Evolutionary conservation across 1,139 yeast species (phyloP), one percentile per base, ranked within the genome.

Genomic region (Candida sp.): DNA sequence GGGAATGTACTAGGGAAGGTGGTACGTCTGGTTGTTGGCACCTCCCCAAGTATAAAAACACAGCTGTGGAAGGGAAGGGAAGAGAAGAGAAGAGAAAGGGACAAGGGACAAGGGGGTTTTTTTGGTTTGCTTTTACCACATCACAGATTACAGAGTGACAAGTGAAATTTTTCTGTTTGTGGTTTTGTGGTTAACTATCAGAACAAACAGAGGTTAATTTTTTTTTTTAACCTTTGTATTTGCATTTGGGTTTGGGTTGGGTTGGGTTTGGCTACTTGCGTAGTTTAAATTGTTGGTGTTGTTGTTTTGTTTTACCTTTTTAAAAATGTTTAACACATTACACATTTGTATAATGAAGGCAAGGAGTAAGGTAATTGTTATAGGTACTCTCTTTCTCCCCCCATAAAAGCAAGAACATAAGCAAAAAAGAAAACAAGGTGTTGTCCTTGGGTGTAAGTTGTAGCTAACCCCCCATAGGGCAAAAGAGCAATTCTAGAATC

Each of bases 321-420:
- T 26, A 25, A 26, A 40, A 40, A n/a, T 12, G 32, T 28, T 28
- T 40, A 40, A 40, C n/a, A 40, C 11, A 28, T 40, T 27, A 40
- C 32, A 28, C 43, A 40, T 40, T 40, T 25, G 8, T 33, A 40
- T 40, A 40, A 25, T n/a, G n/a, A n/a, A n/a, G n/a, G n/a, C n/a
- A n/a, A n/a, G n/a, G n/a, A n/a, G n/a, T n/a, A n/a, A n/a, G n/a
- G n/a, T n/a, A n/a, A n/a, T n/a, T n/a, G n/a, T n/a, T n/a, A n/a
- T n/a, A n/a, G n/a, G n/a, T n/a, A n/a, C n/a, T n/a, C n/a, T n/a
- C n/a, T n/a, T n/a, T n/a, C n/a, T n/a, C n/a, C n/a, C n/a, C n/a
- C n/a, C n/a, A n/a, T n/a, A n/a, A n/a, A n/a, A n/a, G n/a, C n/a
- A n/a, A n/a, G n/a, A n/a, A n/a, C n/a, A n/a, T n/a, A n/a, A n/a